Base-by-base conservation (phyloP, 2,329 filamentous ascomycete species). In the Huntiella moniliformis region DNA sequence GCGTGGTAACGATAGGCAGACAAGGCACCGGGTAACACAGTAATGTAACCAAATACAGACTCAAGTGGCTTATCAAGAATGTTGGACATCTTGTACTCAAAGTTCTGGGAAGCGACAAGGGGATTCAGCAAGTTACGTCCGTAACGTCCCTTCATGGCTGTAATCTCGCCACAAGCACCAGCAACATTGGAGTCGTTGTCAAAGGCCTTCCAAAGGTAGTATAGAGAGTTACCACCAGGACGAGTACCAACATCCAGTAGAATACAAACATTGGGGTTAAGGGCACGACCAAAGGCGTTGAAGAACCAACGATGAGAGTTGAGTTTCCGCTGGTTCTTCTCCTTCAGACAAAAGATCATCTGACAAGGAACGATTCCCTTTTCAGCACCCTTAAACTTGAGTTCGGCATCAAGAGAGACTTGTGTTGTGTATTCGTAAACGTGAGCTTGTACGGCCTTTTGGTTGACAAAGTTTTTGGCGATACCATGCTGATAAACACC, bases 31-130 rank as follows among this genome's bases (percentile, higher is more conserved):
- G 91, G 92, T 52, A 98, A 66, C 54, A 98, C 91, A 4, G 88
- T 96, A 54, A 98, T 98, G 59, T 96, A 98, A 2, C 91, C 91
- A 60, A 98, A 98, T 0, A 94, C 88, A 0, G 85, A 94, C 60
- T 98, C 91, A 2, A 98, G 67, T 0, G 91, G 91, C 61, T 98
- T 98, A 60, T 98, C 91, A 18, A 98, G 70, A 56, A 98, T 98
- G 56, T 98, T 98, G 36, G 86, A 94, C 85, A 98, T 95, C 63
- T 98, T 98, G 68, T 98, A 98, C 66, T 98, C 91, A 54, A 98
- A 98, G 60, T 98, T 98, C 56, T 98, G 91, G 39, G 86, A 93
- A 0, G 91, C 91, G 12, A 98, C 88, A 4, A 98, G 69, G 0
- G 91, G 91, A 56, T 98, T 98, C 39, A 98, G 67, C 12, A 98